Evolutionary conservation across 768 basidiomycete genomes (phyloP).

Genomic region (Termitomyces titanicus): DNA sequence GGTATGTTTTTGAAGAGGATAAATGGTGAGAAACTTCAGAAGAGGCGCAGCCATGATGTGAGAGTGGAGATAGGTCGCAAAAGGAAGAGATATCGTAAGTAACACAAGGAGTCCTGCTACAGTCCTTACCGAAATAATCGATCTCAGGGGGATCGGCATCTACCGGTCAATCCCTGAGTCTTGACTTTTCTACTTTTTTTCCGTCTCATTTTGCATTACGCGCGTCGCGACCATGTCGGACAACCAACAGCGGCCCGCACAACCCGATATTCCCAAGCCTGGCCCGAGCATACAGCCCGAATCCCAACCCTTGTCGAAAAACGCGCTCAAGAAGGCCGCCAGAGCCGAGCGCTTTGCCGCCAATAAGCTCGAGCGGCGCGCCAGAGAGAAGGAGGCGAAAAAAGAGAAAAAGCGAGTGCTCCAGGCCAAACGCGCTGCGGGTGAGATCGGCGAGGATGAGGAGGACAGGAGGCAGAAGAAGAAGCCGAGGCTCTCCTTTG

Average conservation of each 20-base stretch:
- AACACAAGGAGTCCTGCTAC: conserved; percentile 20
- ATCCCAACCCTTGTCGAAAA: conserved; percentile 62
- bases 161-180: conserved; percentile 29
- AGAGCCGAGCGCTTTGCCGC: conserved; percentile 64
- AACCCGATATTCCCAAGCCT: conserved; percentile 4
- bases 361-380: conserved; percentile 69
- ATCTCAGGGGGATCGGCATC: conserved; percentile 39
- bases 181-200: conserved; percentile 3
- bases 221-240: conserved; percentile 10
- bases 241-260: conserved; percentile 7
- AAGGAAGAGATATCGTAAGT: conserved; percentile 17
- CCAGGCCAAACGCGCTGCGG: conserved; percentile 59
- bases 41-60: conserved; percentile 29
- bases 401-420: conserved; percentile 67
- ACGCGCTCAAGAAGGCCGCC: conserved; percentile 72
- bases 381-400: conserved; percentile 71
- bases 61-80: conserved; percentile 15
- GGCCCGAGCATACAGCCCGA: conserved; percentile 10
- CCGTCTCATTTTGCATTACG: background rate
- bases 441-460: conserved; percentile 53
- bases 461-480: conserved; percentile 35
- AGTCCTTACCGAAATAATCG: conserved; percentile 32
- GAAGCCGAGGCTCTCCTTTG: conserved; percentile 41
- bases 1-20: conserved; percentile 62
- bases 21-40: conserved; percentile 51